These are phyloP conservation scores for Gossypium gossypioides DNA, from an alignment of 441 rosid species.

Conservation along the genomic window DNA sequence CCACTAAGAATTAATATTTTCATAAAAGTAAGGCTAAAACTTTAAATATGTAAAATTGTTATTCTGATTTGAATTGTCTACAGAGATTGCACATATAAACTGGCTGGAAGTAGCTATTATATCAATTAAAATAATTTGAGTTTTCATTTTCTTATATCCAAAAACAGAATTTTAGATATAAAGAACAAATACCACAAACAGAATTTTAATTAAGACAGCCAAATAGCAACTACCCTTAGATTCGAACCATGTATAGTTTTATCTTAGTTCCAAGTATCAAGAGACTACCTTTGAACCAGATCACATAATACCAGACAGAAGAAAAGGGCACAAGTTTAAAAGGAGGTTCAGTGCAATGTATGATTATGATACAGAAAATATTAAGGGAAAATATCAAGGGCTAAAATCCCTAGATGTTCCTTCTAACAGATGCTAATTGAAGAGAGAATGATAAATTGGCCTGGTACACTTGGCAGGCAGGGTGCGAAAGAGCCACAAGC, in stretches of 20 bases:
- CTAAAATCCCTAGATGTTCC: not conserved
- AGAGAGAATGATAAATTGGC: not conserved
- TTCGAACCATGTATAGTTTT: not conserved
- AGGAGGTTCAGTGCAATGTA: not conserved
- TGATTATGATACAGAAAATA: not conserved
- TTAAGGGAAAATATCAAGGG: not conserved
- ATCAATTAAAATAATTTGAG: not conserved
- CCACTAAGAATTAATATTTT: not conserved
- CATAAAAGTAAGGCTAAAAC: not conserved
- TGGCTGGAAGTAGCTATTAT: not conserved
- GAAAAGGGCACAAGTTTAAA: not conserved
- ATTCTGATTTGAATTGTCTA: not conserved
- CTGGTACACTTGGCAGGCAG: not conserved
- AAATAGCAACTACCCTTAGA: not conserved
- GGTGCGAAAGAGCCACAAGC: not conserved
- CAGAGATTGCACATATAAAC: not conserved
- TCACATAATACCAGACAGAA: not conserved
- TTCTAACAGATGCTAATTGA: not conserved
- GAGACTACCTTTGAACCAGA: not conserved
- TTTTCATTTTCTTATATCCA: not conserved
- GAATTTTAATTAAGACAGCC: not conserved
- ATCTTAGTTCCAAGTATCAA: not conserved
- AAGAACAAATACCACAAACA: not conserved
- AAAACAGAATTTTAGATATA: not conserved
- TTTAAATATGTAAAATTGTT: not conserved